A percentile compares a stretch with the other conserved stretches of the same genome.
Conservation (phyloP, 441 rosid species). For the Geranium incanum region DNA sequence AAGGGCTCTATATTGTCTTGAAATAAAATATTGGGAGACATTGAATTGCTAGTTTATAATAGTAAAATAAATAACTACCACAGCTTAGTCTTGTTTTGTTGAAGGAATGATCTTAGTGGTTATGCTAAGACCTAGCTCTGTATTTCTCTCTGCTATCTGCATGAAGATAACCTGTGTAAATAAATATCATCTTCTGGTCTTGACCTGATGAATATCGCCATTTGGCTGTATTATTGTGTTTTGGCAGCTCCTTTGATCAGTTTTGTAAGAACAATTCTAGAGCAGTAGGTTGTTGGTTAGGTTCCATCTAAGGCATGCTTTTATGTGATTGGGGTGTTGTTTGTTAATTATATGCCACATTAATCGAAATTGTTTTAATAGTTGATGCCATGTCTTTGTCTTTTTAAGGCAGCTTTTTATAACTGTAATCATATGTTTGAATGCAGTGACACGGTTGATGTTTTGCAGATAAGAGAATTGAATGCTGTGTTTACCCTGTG, state of each 20-base stretch:
- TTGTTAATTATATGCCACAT: neutral
- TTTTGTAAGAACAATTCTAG: neutral
- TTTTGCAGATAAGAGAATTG: constrained; percentile 5
- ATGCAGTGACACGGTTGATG: neutral
- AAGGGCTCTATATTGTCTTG: constrained; percentile 1
- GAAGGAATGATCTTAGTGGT: neutral
- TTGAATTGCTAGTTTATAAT: neutral
- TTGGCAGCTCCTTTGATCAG: neutral
- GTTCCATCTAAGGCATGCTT: neutral
- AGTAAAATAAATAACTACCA: neutral
- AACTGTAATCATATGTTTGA: constrained; percentile 1
- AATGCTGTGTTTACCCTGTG: neutral
- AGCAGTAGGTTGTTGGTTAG: too few species aligned
- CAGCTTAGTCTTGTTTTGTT: neutral
- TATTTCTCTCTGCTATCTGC: neutral
- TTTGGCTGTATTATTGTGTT: neutral
- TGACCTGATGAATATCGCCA: neutral
- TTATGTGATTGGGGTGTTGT: neutral
- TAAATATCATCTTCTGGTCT: neutral
- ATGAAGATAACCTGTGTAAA: neutral
- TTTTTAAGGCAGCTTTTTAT: neutral
- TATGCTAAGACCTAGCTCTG: neutral
- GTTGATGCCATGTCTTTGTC: neutral
- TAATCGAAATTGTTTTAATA: neutral
- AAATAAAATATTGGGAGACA: neutral